Evolutionary conservation across 257 asterid species (phyloP).

Genomic region (Solanum appendiculatum): DNA sequence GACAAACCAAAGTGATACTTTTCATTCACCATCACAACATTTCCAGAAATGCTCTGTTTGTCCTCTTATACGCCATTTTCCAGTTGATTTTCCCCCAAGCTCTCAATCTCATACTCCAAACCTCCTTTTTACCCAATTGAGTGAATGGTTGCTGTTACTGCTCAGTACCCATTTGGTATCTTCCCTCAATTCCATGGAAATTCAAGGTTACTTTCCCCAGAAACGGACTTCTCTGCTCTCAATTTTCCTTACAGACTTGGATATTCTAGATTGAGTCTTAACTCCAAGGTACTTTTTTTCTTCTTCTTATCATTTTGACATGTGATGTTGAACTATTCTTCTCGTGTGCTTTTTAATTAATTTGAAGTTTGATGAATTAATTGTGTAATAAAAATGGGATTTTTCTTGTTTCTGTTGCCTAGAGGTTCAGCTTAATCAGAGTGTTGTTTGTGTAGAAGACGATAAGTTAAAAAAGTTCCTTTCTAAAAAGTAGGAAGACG

Average conservation of each 20-base stretch:
- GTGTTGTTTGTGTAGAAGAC: not conserved
- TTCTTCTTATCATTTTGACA: slow-evolving; percentile 31
- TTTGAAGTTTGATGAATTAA: not conserved
- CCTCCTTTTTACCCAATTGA: not conserved
- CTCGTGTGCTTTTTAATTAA: not conserved
- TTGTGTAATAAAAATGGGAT: not conserved
- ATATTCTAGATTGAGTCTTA: slow-evolving; percentile 22
- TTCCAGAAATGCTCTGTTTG: not conserved
- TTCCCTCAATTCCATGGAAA: slow-evolving; percentile 22
- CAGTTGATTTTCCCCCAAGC: not conserved
- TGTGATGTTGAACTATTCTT: not conserved
- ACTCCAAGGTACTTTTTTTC: slow-evolving; percentile 11
- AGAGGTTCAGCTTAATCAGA: not conserved
- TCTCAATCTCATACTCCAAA: not conserved
- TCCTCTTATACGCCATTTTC: not conserved
- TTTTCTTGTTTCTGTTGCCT: not conserved
- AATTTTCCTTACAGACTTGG: slow-evolving; percentile 30
- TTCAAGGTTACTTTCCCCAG: slow-evolving; percentile 27
- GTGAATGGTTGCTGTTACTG: slow-evolving; percentile 41
- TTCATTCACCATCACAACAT: not conserved
- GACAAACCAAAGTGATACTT: not conserved
- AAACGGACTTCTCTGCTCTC: slow-evolving; percentile 19
- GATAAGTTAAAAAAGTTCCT: not conserved
- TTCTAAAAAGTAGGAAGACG: not conserved
- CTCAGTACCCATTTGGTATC: slow-evolving; percentile 29